Conservation (phyloP, 2,329 filamentous ascomycete species). For the Verticillium zaregamsianum region DNA sequence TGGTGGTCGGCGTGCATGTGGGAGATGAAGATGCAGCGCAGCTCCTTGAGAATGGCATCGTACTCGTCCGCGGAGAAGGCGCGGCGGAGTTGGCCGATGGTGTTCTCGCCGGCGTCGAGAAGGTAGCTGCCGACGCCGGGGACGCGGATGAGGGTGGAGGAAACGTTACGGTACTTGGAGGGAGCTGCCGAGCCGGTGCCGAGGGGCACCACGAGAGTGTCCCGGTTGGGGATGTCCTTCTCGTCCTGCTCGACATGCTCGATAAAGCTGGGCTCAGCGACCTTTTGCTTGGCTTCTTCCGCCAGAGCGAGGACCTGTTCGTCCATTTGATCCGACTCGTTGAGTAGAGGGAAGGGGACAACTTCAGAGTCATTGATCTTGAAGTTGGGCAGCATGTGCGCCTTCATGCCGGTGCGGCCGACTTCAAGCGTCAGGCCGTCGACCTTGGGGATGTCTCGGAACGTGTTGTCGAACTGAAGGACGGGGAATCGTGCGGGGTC, state of each 20-base stretch:
- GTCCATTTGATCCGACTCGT: slow-evolving; percentile 34
- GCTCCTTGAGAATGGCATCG: slow-evolving; percentile 66
- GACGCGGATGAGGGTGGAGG: slow-evolving; percentile 77
- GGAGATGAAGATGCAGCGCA: slow-evolving; percentile 86
- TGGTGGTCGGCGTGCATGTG: slow-evolving; percentile 97
- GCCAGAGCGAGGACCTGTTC: slow-evolving; percentile 49
- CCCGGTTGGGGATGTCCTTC: slow-evolving; percentile 64
- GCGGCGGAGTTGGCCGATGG: slow-evolving; percentile 79
- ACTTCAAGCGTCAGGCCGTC: slow-evolving; percentile 17
- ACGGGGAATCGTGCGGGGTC: slow-evolving; percentile 71
- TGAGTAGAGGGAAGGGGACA: slow-evolving; percentile 34
- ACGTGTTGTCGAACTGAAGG: slow-evolving; percentile 59
- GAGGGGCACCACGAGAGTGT: slow-evolving; percentile 80
- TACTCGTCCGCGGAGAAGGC: slow-evolving; percentile 64
- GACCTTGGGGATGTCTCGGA: slow-evolving; percentile 10
- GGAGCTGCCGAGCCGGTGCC: slow-evolving; percentile 89
- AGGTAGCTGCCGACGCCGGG: slow-evolving; percentile 85
- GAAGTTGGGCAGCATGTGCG: slow-evolving; percentile 43
- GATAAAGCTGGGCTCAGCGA: slow-evolving; percentile 40
- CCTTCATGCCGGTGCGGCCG: slow-evolving; percentile 38
- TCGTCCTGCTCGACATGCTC: slow-evolving; percentile 47
- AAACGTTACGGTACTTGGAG: slow-evolving; percentile 94
- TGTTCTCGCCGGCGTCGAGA: slow-evolving; percentile 89
- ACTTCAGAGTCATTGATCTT: slow-evolving; percentile 41
- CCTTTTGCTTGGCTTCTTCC: slow-evolving; percentile 35